A percentile compares a stretch with the other conserved stretches of the same genome.
phyloP scores from a whole-genome alignment of 1,284 basidiomycete genomes.

The Tilletia horrida region DNA sequence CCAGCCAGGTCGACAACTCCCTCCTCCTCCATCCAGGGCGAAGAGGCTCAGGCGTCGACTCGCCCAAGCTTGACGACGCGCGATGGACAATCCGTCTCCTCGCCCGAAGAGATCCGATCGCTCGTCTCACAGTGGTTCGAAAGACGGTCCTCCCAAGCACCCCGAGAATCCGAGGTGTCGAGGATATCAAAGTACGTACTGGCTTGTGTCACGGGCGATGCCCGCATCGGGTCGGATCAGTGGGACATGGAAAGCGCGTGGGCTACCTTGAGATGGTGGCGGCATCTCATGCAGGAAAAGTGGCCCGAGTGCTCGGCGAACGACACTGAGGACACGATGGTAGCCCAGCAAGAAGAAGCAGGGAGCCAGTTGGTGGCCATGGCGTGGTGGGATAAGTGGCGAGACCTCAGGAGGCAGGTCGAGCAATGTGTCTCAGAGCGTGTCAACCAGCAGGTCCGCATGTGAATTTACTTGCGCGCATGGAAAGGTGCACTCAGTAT shows the following conservation, averaged over 20 bases:
- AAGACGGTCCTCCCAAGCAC: slow-evolving; percentile 28
- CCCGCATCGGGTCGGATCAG: slow-evolving; percentile 44
- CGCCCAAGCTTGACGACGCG: neutral
- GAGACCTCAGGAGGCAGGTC: neutral
- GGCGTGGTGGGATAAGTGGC: slow-evolving; percentile 10
- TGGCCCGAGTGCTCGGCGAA: neutral
- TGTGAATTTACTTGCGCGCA: too few species aligned
- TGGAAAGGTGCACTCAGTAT: too few species aligned
- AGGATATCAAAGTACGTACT: slow-evolving; percentile 23
- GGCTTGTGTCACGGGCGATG: slow-evolving; percentile 14
- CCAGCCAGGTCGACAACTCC: slow-evolving; percentile 23
- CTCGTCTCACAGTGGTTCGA: slow-evolving; percentile 34
- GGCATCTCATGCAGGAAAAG: neutral
- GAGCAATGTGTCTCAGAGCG: neutral
- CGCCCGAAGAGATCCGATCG: slow-evolving; percentile 22
- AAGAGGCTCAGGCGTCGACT: neutral
- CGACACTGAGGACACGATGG: neutral
- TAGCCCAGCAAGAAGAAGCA: neutral
- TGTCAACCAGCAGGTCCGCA: neutral
- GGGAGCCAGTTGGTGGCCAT: neutral
- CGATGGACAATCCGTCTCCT: slow-evolving; percentile 24
- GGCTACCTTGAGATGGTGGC: neutral
- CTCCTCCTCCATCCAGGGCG: slow-evolving; percentile 18
- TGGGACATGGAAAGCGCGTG: slow-evolving; percentile 55
- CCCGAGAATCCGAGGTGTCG: slow-evolving; percentile 36